A percentile compares a stretch with the other conserved stretches of the same genome.
Evolutionary conservation across 1,284 basidiomycete genomes (phyloP).

Genomic region (Acaromyces ingoldii): DNA sequence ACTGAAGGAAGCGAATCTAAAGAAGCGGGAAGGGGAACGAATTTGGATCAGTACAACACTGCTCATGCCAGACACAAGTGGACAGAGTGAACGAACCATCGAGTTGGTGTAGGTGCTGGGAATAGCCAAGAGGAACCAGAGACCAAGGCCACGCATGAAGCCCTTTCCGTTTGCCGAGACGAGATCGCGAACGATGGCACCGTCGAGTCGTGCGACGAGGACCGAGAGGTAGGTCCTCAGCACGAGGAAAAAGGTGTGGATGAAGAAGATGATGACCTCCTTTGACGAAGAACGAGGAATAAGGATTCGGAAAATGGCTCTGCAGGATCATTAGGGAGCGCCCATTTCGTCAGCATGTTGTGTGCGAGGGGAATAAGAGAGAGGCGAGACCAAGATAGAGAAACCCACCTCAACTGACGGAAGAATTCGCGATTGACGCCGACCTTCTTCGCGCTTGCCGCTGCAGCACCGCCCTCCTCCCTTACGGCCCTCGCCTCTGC

Average conservation of each 20-base stretch:
- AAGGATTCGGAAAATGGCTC: constrained; percentile 47
- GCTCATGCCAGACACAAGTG: background rate
- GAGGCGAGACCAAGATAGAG: too few species aligned
- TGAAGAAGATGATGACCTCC: constrained; percentile 69
- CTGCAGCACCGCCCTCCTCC: constrained; percentile 37
- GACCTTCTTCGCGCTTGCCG: constrained; percentile 47
- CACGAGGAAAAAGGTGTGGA: constrained; percentile 83
- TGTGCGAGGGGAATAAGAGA: background rate
- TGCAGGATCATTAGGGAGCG: constrained; percentile 6
- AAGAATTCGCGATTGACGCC: constrained; percentile 72
- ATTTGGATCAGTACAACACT: background rate
- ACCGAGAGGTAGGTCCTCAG: constrained; percentile 71
- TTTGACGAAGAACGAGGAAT: constrained; percentile 53
- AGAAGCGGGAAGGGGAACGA: background rate
- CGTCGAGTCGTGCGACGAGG: constrained; percentile 81
- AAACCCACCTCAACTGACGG: constrained; percentile 54
- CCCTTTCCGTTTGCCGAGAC: constrained; percentile 80
- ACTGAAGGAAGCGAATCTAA: constrained; percentile 82
- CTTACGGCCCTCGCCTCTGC: constrained; percentile 37
- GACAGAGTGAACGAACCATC: constrained; percentile 56
- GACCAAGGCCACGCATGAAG: constrained; percentile 73
- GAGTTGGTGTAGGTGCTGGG: constrained; percentile 94
- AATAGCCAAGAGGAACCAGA: constrained; percentile 86
- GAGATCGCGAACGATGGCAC: constrained; percentile 79
- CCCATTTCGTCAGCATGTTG: background rate